A percentile compares a stretch with the other conserved stretches of the same genome.
These are phyloP conservation scores for Nannochloris sp. DNA, from an alignment of 139 green algal genomes.

Conservation along the genomic window DNA sequence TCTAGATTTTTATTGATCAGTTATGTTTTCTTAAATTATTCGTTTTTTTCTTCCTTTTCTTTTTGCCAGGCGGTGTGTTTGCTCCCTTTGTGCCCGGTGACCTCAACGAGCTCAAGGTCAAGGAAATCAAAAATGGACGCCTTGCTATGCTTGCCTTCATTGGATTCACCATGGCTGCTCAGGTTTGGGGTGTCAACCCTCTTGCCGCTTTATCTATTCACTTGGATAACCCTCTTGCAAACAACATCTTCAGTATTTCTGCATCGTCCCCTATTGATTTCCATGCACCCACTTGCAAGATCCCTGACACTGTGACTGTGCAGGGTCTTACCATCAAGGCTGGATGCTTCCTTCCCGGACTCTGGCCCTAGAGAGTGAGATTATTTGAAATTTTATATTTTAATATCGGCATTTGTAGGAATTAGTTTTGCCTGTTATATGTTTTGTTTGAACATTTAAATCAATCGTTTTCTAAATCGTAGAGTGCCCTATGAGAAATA, in stretches of 20 bases:
- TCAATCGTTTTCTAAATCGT: too few relatives aligned
- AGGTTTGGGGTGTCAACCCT: conserved; percentile 67
- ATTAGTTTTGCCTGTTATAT: too few relatives aligned
- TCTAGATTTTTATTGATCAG: not conserved
- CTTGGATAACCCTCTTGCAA: conserved; percentile 61
- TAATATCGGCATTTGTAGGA: too few relatives aligned
- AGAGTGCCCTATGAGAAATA: too few relatives aligned
- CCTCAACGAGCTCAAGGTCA: conserved; percentile 81
- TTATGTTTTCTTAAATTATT: not conserved
- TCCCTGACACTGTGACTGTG: conserved; percentile 44
- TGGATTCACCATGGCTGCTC: conserved; percentile 43
- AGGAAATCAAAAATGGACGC: conserved; percentile 96
- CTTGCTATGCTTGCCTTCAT: conserved; percentile 67
- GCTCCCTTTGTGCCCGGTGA: conserved; percentile 60
- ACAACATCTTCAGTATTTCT: conserved; percentile 62
- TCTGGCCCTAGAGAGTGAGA: too few relatives aligned
- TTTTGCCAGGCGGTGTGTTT: conserved; percentile 70
- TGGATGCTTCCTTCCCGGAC: conserved; percentile 53
- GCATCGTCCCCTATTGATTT: conserved; percentile 2
- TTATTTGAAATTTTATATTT: too few relatives aligned
- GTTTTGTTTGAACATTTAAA: too few relatives aligned
- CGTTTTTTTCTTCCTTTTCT: conserved; percentile 17
- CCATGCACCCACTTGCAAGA: conserved; percentile 48
- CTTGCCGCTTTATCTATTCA: conserved; percentile 61
- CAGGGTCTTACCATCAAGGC: conserved; percentile 59